These are phyloP conservation scores for Lepiota venenata DNA, from an alignment of 768 basidiomycete genomes.

Conservation along the genomic window DNA sequence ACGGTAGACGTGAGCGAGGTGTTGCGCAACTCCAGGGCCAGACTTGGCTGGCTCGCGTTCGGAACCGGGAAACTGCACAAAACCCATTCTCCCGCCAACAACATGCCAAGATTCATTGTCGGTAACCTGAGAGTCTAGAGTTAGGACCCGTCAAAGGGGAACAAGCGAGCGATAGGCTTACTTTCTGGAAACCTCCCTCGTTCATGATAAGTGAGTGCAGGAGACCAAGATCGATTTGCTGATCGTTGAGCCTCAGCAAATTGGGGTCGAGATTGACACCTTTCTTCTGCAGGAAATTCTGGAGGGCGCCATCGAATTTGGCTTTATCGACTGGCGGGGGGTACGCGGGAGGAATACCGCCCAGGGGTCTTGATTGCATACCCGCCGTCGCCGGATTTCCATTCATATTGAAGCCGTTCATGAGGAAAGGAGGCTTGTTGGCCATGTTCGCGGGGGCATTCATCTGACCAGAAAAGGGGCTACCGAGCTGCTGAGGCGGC, in stretches of 20 bases:
- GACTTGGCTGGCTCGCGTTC: conserved; percentile 59
- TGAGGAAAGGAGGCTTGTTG: conserved; percentile 8
- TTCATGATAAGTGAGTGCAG: conserved; percentile 59
- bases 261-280: conserved; percentile 36
- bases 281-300: conserved; percentile 42
- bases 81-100: conserved; percentile 65
- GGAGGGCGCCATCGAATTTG: conserved; percentile 51
- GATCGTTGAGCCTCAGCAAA: conserved; percentile 46
- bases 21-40: conserved; percentile 59
- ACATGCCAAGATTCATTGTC: conserved; percentile 59
- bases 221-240: conserved; percentile 54
- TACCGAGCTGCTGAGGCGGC: conserved; percentile 9
- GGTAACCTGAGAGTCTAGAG: conserved; percentile 37
- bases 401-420: conserved; percentile 1
- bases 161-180: conserved; percentile 22
- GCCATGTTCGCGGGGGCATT: conserved; percentile 8
- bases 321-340: conserved; percentile 45
- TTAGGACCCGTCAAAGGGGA: not conserved
- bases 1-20: conserved; percentile 58
- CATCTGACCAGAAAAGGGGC: conserved; percentile 9
- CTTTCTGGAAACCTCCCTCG: conserved; percentile 50
- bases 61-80: conserved; percentile 60
- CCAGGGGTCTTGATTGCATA: conserved; percentile 6
- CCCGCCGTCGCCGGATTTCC: not conserved
- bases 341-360: conserved; percentile 9